Base-by-base conservation (phyloP, 2,329 filamentous ascomycete species). In the Plenodomus tracheiphilus region DNA sequence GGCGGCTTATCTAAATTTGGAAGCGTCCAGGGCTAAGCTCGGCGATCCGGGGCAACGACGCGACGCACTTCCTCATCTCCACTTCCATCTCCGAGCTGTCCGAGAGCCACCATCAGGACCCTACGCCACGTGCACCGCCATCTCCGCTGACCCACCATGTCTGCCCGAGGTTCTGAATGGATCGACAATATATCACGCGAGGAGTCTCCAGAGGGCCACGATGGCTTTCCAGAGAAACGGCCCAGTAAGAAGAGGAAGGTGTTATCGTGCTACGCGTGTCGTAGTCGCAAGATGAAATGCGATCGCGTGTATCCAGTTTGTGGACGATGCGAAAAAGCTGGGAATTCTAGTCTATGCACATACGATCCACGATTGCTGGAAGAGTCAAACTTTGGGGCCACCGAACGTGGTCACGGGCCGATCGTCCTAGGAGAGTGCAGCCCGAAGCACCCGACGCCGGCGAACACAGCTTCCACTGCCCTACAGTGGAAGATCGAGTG, bases 261-360 rank as follows among this genome's bases (percentile, higher is more conserved):
- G 15, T 59, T 78, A 8, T 78, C 75, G 2, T 78, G 75, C 52
- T 76, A 73, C 52, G 73, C 76, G 11, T 78, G 76, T 63, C 71
- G 75, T 42, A 69, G 70, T 37, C 67, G 75, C n/a, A 78, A 77
- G 55, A 71, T 78, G 54, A 75, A 77, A 55, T 78, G 76, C 56
- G 76, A 78, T 54, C 72, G 75, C 34, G 65, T 71, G 4, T 71
- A 74, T 53, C 75, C 75, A 28, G 70, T 76, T 2, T 78, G 75
- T 47, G 70, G 73, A 32, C 65, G 75, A 36, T 78, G 76, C 46
- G 66, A 71, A 18, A 77, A 72, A 51, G 73, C 73, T 38, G 75
- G 75, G 37, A 64, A 75, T 49, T 65, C 71, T 5, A 65, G 73
- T 9, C 68, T 71, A 39, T 78, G 75, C 51, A 65, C 72, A 5